Conservation (phyloP, 495 filamentous ascomycete genomes). For the Acidiella bohemica region DNA sequence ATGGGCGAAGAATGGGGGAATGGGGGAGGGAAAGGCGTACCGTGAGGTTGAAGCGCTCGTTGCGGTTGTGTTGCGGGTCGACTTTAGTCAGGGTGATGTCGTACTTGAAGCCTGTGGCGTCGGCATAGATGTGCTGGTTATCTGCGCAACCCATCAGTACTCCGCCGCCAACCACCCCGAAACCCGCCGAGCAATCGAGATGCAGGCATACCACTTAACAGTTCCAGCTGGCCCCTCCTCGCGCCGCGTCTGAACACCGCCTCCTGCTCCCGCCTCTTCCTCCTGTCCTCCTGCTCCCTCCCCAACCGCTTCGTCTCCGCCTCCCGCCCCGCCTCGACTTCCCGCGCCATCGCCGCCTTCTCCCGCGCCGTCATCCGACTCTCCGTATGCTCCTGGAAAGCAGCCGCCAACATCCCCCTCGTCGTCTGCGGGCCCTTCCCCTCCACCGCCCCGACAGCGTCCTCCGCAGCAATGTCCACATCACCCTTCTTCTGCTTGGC, state of each 20-base stretch:
- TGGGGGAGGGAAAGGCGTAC: slow-evolving; percentile 22
- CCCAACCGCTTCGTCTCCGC: slow-evolving; percentile 1
- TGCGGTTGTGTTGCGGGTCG: slow-evolving; percentile 28
- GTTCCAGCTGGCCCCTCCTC: slow-evolving; percentile 18
- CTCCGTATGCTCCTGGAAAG: slow-evolving; percentile 5
- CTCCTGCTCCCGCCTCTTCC: slow-evolving; percentile 13
- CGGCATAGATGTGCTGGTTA: slow-evolving; percentile 36
- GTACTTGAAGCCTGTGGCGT: slow-evolving; percentile 37
- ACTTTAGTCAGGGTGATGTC: slow-evolving; percentile 35
- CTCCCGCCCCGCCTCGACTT: slow-evolving; percentile 2
- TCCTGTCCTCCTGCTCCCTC: slow-evolving; percentile 16
- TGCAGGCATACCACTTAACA: slow-evolving; percentile 22
- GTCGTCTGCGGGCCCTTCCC: background rate
- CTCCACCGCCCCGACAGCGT: slow-evolving; percentile 1
- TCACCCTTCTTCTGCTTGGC: slow-evolving; percentile 18
- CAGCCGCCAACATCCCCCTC: slow-evolving; percentile 2
- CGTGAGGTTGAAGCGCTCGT: slow-evolving; percentile 30
- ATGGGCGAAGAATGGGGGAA: no score
- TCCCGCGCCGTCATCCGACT: slow-evolving; percentile 8
- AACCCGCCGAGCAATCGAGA: no score
- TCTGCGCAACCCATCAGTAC: slow-evolving; percentile 24
- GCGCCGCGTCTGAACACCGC: slow-evolving; percentile 7
- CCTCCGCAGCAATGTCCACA: background rate
- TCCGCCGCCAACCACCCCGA: no score
- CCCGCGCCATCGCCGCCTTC: slow-evolving; percentile 19